Evolutionary conservation across 345 rosid genomes (phyloP), one percentile per base, ranked within the genome.

Genomic region (Eucalyptus tenuipes): DNA sequence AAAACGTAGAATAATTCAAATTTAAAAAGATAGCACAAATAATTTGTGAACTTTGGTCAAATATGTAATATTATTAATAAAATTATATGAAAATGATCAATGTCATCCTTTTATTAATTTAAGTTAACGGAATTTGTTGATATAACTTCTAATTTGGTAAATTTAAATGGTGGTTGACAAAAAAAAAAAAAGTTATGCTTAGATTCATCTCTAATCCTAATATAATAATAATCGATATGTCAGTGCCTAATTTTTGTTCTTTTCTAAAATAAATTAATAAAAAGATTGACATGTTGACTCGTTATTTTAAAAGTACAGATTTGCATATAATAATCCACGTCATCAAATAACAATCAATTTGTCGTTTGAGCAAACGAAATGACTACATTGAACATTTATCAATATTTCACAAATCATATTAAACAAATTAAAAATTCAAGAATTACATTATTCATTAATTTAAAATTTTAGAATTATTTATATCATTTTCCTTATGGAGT

Each of bases 341-440:
- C 0, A 55, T 55, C 29, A 55, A 55, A 55, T 55, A 24, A 24
- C 0, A 22, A 0, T 0, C 2, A 4, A 55, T 55, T 55, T 4
- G 0, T 55, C 6, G 0, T 55, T 10, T 22, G 13, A 24, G 7
- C 6, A 24, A 10, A 24, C 0, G 0, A 0, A 55, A 55, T 22
- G 6, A 55, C 0, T 55, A 24, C 0, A 55, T 55, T 2, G 2
- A 55, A 55, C 0, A 55, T 55, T 55, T 55, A 1, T 22, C 1
- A 0, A 10, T 55, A 22, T 2, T 22, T 2, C 1, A 55, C 0
- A 10, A 0, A 9, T 8, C 0, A 4, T 24, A 0, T 0, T 24
- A 55, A 55, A 10, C 0, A 10, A 55, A 55, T 24, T 55, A 0
- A 55, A 24, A 22, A 10, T 10, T 55, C 29, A 55, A 0, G 0